These are phyloP conservation scores for Pugionium cornutum DNA, from an alignment of 345 rosid genomes.

Conservation along the genomic window DNA sequence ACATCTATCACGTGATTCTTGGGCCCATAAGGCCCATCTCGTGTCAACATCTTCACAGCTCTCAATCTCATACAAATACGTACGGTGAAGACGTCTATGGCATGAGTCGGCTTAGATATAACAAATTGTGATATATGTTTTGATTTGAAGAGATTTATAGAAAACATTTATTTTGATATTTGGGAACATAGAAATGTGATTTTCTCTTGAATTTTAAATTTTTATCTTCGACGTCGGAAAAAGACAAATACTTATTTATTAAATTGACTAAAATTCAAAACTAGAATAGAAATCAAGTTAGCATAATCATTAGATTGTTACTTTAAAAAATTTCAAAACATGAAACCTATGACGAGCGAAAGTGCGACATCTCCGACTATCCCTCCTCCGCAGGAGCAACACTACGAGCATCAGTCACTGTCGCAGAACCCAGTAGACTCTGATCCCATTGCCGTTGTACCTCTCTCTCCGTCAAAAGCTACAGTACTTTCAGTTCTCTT, in stretches of 20 bases:
- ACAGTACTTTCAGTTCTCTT: constrained; percentile 18
- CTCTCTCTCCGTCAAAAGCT: constrained; percentile 15
- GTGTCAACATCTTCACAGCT: constrained; percentile 38
- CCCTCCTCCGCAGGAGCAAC: constrained; percentile 23
- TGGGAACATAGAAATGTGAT: too few relatives aligned
- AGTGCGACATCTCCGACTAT: constrained; percentile 27
- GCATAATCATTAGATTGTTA: neutral
- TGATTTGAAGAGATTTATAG: too few relatives aligned
- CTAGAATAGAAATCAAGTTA: neutral
- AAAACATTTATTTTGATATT: too few relatives aligned
- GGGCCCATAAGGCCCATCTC: constrained; percentile 40
- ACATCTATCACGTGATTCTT: constrained; percentile 36
- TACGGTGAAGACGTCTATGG: too few relatives aligned
- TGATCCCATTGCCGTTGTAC: neutral
- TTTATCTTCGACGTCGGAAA: too few relatives aligned
- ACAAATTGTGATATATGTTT: too few relatives aligned
- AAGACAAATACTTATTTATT: too few relatives aligned
- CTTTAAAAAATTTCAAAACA: neutral
- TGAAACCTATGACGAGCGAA: constrained; percentile 20
- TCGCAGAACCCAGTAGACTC: neutral
- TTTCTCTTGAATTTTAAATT: too few relatives aligned
- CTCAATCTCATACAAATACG: constrained; percentile 15
- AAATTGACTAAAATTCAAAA: too few relatives aligned
- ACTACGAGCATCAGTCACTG: neutral
- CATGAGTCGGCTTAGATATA: too few relatives aligned